A percentile compares a stretch with the other conserved stretches of the same genome.
These are phyloP conservation scores for Pythium utonaiense DNA, from an alignment of 352 stramenopile species.

Conservation along the genomic window DNA sequence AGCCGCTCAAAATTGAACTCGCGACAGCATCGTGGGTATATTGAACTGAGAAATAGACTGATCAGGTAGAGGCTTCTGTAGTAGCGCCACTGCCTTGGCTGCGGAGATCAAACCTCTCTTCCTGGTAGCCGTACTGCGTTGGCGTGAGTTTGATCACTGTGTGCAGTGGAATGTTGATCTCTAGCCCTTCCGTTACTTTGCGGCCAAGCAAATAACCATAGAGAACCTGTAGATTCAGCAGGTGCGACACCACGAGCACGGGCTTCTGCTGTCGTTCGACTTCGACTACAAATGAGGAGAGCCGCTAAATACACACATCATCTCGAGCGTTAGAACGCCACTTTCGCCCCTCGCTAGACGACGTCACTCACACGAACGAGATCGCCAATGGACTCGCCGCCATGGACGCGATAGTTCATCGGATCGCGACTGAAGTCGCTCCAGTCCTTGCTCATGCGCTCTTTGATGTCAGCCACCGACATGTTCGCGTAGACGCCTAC, in stretches of 20 bases:
- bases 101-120: conserved; percentile 42
- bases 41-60: neutral
- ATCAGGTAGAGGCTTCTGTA: neutral
- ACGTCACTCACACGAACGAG: conserved; percentile 31
- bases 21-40: neutral
- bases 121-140: conserved; percentile 44
- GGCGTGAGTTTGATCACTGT: conserved; percentile 45
- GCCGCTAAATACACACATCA: conserved; percentile 27
- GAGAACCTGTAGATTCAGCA: conserved; percentile 42
- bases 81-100: neutral
- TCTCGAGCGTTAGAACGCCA: too few relatives aligned
- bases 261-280: conserved; percentile 41
- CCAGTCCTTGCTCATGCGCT: conserved; percentile 31
- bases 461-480: conserved; percentile 33
- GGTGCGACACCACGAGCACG: conserved; percentile 37
- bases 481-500: conserved; percentile 41
- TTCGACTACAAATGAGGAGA: conserved; percentile 49
- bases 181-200: conserved; percentile 26
- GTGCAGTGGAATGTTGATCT: conserved; percentile 39
- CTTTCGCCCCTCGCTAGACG: too few relatives aligned
- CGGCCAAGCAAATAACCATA: conserved; percentile 41
- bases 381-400: conserved; percentile 43
- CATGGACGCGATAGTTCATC: conserved; percentile 46
- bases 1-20: neutral
- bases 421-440: conserved; percentile 41